Evolutionary conservation across 2,329 filamentous ascomycete species (phyloP).

Genomic region (Colletotrichum destructivum): DNA sequence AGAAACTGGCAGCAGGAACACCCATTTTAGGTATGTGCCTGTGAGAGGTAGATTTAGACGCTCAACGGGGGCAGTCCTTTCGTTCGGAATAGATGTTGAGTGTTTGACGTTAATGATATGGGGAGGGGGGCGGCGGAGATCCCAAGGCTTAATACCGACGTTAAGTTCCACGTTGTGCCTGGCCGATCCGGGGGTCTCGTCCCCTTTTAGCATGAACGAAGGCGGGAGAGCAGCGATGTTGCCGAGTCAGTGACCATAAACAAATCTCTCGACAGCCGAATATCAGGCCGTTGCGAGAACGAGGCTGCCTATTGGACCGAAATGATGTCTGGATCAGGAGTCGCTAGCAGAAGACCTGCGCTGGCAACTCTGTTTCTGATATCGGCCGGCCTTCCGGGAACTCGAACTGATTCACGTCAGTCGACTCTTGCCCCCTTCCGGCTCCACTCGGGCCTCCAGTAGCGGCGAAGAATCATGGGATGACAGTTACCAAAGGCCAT

Average conservation of each 20-base stretch:
- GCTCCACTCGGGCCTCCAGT: constrained; percentile 18
- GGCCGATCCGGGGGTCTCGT: constrained; percentile 17
- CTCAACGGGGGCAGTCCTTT: neutral
- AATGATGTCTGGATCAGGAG: neutral
- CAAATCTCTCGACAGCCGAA: neutral
- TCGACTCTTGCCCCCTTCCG: neutral
- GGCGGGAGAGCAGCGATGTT: constrained; percentile 22
- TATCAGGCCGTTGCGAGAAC: neutral
- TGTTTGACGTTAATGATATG: constrained; percentile 28
- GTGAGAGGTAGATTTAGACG: constrained; percentile 30
- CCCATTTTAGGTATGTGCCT: constrained; percentile 26
- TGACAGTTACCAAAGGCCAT: constrained; percentile 9
- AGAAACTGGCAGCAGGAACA: constrained; percentile 12
- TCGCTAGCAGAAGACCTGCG: neutral
- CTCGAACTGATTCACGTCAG: constrained; percentile 27
- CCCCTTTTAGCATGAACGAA: constrained; percentile 30
- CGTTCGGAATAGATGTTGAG: constrained; percentile 21
- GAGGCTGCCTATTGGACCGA: neutral
- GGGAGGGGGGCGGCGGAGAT: neutral
- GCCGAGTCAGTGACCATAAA: constrained; percentile 33
- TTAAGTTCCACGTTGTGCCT: constrained; percentile 31
- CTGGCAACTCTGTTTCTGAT: neutral
- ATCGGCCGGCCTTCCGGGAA: constrained; percentile 8
- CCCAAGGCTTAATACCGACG: constrained; percentile 21
- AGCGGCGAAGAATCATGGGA: constrained; percentile 6